phyloP scores from a whole-genome alignment of 495 filamentous ascomycete species.

The Evernia prunastri region DNA sequence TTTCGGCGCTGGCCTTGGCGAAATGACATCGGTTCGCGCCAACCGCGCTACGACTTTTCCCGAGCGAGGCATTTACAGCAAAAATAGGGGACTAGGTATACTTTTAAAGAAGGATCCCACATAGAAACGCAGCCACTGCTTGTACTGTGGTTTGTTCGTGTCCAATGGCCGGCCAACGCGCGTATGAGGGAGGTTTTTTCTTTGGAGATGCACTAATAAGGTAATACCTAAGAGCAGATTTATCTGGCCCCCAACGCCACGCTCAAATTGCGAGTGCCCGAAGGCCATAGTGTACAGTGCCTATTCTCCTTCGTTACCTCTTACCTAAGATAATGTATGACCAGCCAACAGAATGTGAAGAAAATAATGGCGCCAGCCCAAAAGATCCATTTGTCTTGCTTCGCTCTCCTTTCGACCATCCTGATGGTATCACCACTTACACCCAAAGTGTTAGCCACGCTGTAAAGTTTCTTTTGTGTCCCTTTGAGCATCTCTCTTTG shows the following conservation, averaged over 20 bases:
- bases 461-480: slow-evolving; percentile 85
- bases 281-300: neutral
- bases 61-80: neutral
- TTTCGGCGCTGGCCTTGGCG: slow-evolving; percentile 10
- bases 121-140: no score
- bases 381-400: slow-evolving; percentile 98
- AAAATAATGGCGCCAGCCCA: slow-evolving; percentile 84
- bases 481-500: slow-evolving; percentile 93
- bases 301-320: neutral
- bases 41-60: slow-evolving; percentile 12
- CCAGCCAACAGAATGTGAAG: slow-evolving; percentile 84
- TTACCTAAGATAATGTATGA: slow-evolving; percentile 75
- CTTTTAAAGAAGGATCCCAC: no score
- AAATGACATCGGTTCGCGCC: slow-evolving; percentile 10
- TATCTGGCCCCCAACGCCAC: slow-evolving; percentile 14
- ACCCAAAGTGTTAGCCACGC: slow-evolving; percentile 87
- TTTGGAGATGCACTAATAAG: neutral
- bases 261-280: slow-evolving; percentile 1
- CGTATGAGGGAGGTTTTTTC: neutral
- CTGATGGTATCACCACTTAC: slow-evolving; percentile 93
- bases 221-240: neutral
- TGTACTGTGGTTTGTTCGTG: no score
- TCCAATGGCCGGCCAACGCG: neutral
- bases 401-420: slow-evolving; percentile 85
- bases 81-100: no score